phyloP scores from a whole-genome alignment of 169 alveolate species.

The Babesia ovata region DNA sequence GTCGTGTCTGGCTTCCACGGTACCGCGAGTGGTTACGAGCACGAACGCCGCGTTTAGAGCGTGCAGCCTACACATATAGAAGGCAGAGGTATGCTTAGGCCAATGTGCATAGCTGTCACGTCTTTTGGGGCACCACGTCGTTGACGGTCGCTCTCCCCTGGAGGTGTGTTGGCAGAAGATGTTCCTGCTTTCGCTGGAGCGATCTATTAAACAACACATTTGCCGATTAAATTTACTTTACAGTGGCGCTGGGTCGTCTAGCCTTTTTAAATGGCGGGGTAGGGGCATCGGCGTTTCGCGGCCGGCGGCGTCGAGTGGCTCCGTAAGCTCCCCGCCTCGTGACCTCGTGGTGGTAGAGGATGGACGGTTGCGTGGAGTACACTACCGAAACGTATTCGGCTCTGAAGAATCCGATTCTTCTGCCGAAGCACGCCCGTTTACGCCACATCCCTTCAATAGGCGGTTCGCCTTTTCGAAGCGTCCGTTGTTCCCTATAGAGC shows the following conservation, averaged over 20 bases:
- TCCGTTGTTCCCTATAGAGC: conserved; percentile 83
- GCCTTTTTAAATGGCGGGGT: not conserved
- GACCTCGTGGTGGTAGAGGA: conserved; percentile 40
- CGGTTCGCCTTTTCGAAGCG: conserved; percentile 78
- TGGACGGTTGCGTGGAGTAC: conserved; percentile 63
- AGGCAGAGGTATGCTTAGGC: not conserved
- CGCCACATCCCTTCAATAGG: conserved; percentile 82
- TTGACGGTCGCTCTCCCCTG: not conserved
- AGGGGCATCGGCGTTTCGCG: not conserved
- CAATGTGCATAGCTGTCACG: not conserved
- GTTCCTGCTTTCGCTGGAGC: conserved; percentile 33
- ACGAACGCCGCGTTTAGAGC: conserved; percentile 14
- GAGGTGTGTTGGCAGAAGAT: conserved; percentile 13
- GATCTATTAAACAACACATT: conserved; percentile 1
- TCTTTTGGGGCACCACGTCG: not conserved
- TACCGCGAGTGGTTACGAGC: conserved; percentile 50
- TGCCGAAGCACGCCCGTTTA: conserved; percentile 5
- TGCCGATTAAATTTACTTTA: not conserved
- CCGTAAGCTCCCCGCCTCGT: not conserved
- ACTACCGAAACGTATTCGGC: conserved; percentile 19
- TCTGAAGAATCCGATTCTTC: conserved; percentile 1
- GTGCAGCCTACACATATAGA: not conserved
- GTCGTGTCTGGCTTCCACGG: conserved; percentile 60
- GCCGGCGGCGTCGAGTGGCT: not conserved
- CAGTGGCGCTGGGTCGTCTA: not conserved